These are phyloP conservation scores for Wallacemonas rigidus DNA, from an alignment of 208 protist genomes.

Conservation along the genomic window DNA sequence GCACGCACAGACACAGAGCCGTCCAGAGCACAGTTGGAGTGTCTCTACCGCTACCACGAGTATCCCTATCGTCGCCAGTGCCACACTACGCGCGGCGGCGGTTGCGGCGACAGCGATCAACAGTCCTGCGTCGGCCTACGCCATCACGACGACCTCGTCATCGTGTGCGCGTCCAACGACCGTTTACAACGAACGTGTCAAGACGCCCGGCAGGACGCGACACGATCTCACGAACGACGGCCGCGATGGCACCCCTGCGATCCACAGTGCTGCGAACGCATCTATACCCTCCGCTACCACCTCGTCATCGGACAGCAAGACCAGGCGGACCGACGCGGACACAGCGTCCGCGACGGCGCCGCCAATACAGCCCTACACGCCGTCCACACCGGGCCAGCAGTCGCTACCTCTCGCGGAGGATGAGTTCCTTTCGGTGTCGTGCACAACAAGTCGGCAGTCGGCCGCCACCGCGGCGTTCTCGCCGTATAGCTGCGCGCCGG, in stretches of 20 bases:
- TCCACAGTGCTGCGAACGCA: no score
- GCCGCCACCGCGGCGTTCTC: slow-evolving; percentile 3
- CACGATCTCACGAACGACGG: no score
- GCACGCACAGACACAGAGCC: background rate
- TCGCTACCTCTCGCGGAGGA: background rate
- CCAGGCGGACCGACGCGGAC: no score
- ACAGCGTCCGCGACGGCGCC: background rate
- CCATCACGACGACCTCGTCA: background rate
- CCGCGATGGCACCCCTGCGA: no score
- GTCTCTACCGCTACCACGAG: background rate
- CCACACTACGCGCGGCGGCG: slow-evolving; percentile 1
- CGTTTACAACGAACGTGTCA: no score
- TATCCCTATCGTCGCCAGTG: background rate
- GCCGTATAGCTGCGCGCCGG: background rate
- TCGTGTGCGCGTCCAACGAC: no score
- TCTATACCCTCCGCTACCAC: no score
- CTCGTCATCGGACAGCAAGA: no score
- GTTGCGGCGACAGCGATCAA: background rate
- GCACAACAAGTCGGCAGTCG: slow-evolving; percentile 4
- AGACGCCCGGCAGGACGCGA: no score
- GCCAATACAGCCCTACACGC: background rate
- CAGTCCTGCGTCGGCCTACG: slow-evolving; percentile 1
- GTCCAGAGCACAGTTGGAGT: background rate
- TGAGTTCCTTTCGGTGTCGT: slow-evolving; percentile 9
- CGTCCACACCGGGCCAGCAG: background rate